Base-by-base conservation (phyloP, 768 basidiomycete species). In the Phanerodontia chrysosporium region DNA sequence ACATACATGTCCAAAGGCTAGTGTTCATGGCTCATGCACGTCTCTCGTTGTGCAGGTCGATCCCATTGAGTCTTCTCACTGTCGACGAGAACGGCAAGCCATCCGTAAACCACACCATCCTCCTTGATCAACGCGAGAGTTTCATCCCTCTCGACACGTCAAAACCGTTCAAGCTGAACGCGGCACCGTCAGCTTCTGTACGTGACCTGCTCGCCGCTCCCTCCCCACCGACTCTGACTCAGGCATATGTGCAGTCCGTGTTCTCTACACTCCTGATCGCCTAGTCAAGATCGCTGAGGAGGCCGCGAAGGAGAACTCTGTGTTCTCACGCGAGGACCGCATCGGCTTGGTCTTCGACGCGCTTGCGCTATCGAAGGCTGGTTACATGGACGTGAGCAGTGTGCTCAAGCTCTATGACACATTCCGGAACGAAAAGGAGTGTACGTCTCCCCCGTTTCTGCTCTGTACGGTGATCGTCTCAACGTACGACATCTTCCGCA, bases 271-370 rank as follows among this genome's bases (percentile, higher is more conserved):
- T 9, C 83, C 90, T 25, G 89, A 91, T 63, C 81, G 91, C 51
- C 78, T 97, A 13, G 78, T 78, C 27, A 84, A 83, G 67, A 90
- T 98, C 60, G 94, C 90, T 5, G 73, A 76, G 21, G 91, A 95
- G 68, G 93, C 92, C 1, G 81, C 86, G n/a, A 85, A 83, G 66
- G 67, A 75, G 14, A 73, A 83, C 57, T 82, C 83, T 5, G 73
- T 81, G 8, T 93, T 96, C 75, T 80, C 87, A 1, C 75, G 92
- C 60, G 86, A 91, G 58, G 96, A 99, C 69, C 84, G 93, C 24
- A 87, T 98, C 65, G 95, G 95, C n/a, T 78, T 99, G 27, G 84
- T 97, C 22, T 83, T 88, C 49, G 97, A 98, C 66, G 80, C 87
- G 0, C 79, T 89, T 66, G 87, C 88, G 0, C 81, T 98, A 28